Percentiles rank a stretch among this genome's conserved stretches.
These are phyloP conservation scores for Lasiodiplodia gonubiensis DNA, from an alignment of 2,329 filamentous ascomycete genomes.

Conservation along the genomic window DNA sequence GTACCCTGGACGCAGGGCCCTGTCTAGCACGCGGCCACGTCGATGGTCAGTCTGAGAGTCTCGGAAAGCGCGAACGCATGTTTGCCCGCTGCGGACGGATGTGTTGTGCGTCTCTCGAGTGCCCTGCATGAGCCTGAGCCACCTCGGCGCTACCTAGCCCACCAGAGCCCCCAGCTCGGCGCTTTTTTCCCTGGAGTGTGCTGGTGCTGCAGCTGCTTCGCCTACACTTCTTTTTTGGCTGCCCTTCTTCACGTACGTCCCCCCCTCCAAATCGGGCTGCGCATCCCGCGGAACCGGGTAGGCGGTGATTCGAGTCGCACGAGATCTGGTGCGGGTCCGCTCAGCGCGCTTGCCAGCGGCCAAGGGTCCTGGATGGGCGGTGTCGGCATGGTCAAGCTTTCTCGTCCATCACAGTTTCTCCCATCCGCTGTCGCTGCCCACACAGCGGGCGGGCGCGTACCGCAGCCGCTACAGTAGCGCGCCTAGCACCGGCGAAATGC, in stretches of 20 bases:
- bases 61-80: conserved; percentile 18
- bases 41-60: conserved; percentile 3
- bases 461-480: background rate
- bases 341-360: background rate
- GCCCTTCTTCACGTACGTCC: conserved; percentile 12
- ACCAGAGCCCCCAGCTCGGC: conserved; percentile 9
- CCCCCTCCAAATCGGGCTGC: conserved; percentile 13
- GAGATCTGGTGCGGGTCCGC: conserved; percentile 27
- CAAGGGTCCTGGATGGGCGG: conserved; percentile 15
- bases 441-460: background rate
- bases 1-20: conserved; percentile 14
- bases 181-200: conserved; percentile 10
- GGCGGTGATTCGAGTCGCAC: conserved; percentile 23
- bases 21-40: conserved; percentile 25
- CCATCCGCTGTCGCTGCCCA: too few relatives aligned
- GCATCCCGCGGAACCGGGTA: conserved; percentile 27
- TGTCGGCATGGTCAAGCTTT: conserved; percentile 21
- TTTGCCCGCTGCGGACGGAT: conserved; percentile 14
- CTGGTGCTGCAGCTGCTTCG: background rate
- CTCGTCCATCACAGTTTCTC: conserved; percentile 9
- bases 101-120: conserved; percentile 11
- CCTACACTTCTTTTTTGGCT: background rate
- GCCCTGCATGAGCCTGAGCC: conserved; percentile 19
- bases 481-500: conserved; percentile 12
- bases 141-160: conserved; percentile 7